Conservation (phyloP, 306 rosid genomes). For the Acmispon strigosus region DNA sequence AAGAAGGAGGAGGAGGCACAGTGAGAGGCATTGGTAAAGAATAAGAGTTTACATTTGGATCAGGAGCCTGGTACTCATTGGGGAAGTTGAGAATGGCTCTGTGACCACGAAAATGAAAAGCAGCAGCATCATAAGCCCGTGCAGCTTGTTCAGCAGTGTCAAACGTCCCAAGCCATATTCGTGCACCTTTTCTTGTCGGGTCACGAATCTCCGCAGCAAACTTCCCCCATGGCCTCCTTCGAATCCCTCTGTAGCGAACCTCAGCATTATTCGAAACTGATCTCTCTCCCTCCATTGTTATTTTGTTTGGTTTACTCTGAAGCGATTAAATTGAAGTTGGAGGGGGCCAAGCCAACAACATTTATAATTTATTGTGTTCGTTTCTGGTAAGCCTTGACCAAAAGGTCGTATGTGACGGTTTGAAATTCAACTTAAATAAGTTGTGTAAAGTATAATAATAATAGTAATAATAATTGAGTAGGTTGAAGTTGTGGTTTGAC, state of each 20-base stretch:
- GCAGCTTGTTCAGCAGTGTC: slow-evolving; percentile 87
- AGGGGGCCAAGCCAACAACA: too few species aligned
- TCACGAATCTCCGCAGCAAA: slow-evolving; percentile 95
- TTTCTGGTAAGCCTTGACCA: slow-evolving; percentile 20
- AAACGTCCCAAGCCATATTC: slow-evolving; percentile 83
- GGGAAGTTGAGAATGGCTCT: slow-evolving; percentile 86
- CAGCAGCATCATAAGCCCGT: slow-evolving; percentile 86
- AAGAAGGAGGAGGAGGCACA: not conserved
- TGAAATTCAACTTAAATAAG: slow-evolving; percentile 17
- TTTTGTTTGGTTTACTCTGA: not conserved
- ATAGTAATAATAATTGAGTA: not conserved
- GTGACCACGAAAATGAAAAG: slow-evolving; percentile 72
- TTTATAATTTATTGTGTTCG: not conserved
- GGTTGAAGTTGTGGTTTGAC: slow-evolving; percentile 3
- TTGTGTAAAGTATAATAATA: too few species aligned
- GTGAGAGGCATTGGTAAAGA: slow-evolving; percentile 19
- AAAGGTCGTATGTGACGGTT: slow-evolving; percentile 33
- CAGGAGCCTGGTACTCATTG: slow-evolving; percentile 45
- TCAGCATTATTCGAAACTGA: slow-evolving; percentile 2
- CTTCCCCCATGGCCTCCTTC: slow-evolving; percentile 91
- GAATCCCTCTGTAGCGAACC: slow-evolving; percentile 59
- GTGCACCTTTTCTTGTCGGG: slow-evolving; percentile 72
- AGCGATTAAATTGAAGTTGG: not conserved
- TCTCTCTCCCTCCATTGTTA: slow-evolving; percentile 37
- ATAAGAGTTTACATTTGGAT: not conserved